A percentile compares a stretch with the other conserved stretches of the same genome.
phyloP scores from a whole-genome alignment of 1,284 basidiomycete genomes.

The Rhodofomes roseus region DNA sequence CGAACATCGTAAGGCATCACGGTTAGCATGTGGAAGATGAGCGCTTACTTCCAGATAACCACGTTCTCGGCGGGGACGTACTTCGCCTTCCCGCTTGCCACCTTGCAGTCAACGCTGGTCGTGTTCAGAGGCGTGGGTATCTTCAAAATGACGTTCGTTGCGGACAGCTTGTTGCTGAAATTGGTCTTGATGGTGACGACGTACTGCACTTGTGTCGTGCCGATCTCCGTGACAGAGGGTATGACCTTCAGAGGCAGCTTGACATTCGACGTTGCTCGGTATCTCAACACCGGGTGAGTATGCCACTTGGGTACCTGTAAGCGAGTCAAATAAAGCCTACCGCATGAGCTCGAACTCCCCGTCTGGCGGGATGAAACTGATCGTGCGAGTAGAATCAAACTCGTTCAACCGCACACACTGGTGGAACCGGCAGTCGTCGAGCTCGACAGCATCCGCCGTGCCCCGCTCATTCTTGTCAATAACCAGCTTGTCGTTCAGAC shows the following conservation, averaged over 20 bases:
- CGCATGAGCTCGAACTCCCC: conserved; percentile 99
- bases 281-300: conserved; percentile 45
- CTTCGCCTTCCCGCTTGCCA: conserved; percentile 92
- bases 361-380: conserved; percentile 97
- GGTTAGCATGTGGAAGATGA: neutral
- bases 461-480: conserved; percentile 77
- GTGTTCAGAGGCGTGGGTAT: conserved; percentile 97
- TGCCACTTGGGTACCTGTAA: conserved; percentile 6
- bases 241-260: conserved; percentile 91
- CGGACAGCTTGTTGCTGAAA: conserved; percentile 90
- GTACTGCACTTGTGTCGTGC: conserved; percentile 90
- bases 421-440: conserved; percentile 98
- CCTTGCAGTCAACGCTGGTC: conserved; percentile 89
- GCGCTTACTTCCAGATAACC: conserved; percentile 93
- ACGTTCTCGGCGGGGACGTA: conserved; percentile 95
- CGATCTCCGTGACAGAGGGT: conserved; percentile 90
- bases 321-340: conserved; percentile 42
- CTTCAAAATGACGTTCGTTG: conserved; percentile 87
- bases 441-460: conserved; percentile 78
- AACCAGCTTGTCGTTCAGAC: conserved; percentile 96
- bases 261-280: conserved; percentile 93
- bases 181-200: conserved; percentile 86
- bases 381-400: conserved; percentile 90
- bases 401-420: conserved; percentile 95
- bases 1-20: neutral